A percentile compares a stretch with the other conserved stretches of the same genome.
Conservation (phyloP, 352 stramenopile species). For the Phytophthora fragariae region DNA sequence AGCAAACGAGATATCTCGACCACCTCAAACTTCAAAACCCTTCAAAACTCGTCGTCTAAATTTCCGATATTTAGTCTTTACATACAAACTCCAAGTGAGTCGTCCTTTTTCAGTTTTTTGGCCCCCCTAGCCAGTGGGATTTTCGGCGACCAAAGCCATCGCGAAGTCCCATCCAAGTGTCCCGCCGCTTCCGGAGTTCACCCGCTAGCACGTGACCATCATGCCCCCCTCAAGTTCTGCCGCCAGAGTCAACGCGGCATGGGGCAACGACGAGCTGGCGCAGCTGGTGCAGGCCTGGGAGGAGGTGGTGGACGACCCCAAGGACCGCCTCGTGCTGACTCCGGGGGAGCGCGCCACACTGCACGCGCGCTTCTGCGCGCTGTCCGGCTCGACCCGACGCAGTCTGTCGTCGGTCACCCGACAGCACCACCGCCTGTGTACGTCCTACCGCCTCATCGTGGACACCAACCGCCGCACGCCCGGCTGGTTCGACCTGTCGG, state of each 20-base stretch:
- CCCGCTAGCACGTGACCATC: not conserved
- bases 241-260: conserved; percentile 32
- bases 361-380: conserved; percentile 41
- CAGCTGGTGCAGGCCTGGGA: conserved; percentile 44
- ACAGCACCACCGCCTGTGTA: conserved; percentile 43
- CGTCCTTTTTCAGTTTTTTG: not conserved
- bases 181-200: not conserved
- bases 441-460: conserved; percentile 44
- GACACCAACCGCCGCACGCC: conserved; percentile 32
- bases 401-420: conserved; percentile 39
- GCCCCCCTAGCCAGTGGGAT: conserved; percentile 35
- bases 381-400: conserved; percentile 16
- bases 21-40: not conserved
- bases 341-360: conserved; percentile 31
- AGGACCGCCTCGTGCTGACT: conserved; percentile 30
- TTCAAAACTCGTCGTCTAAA: not conserved
- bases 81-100: not conserved
- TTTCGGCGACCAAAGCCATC: conserved; percentile 10
- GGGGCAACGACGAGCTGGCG: conserved; percentile 37
- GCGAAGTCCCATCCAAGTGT: not conserved
- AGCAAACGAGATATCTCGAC: no score
- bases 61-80: not conserved
- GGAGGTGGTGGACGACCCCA: conserved; percentile 42
- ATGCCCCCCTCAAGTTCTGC: conserved; percentile 19
- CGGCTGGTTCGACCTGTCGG: conserved; percentile 45